Base-by-base conservation (phyloP, 805 yeast species). In the Wickerhamomyces subpelliculosus region DNA sequence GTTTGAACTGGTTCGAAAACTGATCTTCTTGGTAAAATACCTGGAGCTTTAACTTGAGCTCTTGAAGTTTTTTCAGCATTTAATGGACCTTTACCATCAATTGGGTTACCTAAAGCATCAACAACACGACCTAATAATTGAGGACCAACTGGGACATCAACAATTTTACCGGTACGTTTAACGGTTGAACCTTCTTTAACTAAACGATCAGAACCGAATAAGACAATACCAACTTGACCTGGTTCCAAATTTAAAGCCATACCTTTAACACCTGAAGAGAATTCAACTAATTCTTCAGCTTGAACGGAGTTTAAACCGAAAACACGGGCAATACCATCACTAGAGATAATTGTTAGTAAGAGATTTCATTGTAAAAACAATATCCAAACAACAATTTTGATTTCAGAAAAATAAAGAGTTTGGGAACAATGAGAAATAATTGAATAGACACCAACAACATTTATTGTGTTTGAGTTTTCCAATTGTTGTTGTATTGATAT, bases 301-400 rank as follows among this genome's bases (percentile, higher is more conserved):
- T 90, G 97, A 72, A 88, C 82, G 80, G 93, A 93, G 93, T 89
- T 93, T 62, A 93, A 78, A 75, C 99, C 99, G 75, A 85, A 93
- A 64, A 93, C 96, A 81, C 97, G 94, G 69, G 98, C 99, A 67
- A 93, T 93, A 93, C 99, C 99, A 73, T 93, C 99, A 84, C 98
- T 80, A 61, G 50, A n/a, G 24, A 13, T n/a, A 40, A 36, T 25
- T 39, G 66, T 70, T 68, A 69, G 73, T 68, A 68, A 36, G 5
- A n/a, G 24, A n/a, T 27, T n/a, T n/a, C n/a, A n/a, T n/a, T n/a
- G n/a, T n/a, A n/a, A n/a, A n/a, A n/a, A n/a, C n/a, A n/a, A n/a
- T n/a, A n/a, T n/a, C n/a, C n/a, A n/a, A n/a, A n/a, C n/a, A n/a
- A n/a, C n/a, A n/a, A n/a, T n/a, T n/a, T n/a, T n/a, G n/a, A n/a